phyloP scores from a whole-genome alignment of 2,329 filamentous ascomycete genomes.

The Fusarium sp. region DNA sequence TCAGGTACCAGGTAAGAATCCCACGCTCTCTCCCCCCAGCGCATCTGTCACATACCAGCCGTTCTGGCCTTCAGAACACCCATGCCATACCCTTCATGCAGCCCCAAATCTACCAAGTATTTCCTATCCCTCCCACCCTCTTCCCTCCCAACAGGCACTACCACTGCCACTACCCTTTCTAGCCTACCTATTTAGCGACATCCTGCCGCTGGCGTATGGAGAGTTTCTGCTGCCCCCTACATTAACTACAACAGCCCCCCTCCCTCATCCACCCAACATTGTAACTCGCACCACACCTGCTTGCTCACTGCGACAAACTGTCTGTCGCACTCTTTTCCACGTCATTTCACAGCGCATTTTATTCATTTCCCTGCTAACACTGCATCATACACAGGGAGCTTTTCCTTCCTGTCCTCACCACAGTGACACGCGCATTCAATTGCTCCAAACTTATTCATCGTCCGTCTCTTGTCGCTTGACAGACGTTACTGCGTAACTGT shows the following conservation, averaged over 20 bases:
- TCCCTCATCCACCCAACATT: conserved; percentile 37
- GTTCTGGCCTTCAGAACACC: conserved; percentile 30
- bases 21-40: conserved; percentile 30
- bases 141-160: conserved; percentile 32
- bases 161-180: conserved; percentile 39
- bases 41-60: conserved; percentile 37
- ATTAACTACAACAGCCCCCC: conserved; percentile 42
- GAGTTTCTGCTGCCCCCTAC: conserved; percentile 39
- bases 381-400: conserved; percentile 21
- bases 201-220: conserved; percentile 20
- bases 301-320: conserved; percentile 40
- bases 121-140: conserved; percentile 25
- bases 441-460: not conserved
- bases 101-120: conserved; percentile 31
- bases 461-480: not conserved
- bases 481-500: conserved; percentile 14
- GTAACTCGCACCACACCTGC: conserved; percentile 45
- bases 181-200: conserved; percentile 33
- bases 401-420: conserved; percentile 2
- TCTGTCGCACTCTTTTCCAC: conserved; percentile 41
- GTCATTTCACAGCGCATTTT: conserved; percentile 34
- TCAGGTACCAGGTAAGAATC: conserved; percentile 36
- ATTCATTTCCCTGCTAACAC: conserved; percentile 23
- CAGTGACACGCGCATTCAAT: conserved; percentile 12
- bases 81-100: conserved; percentile 35